Evolutionary conservation across 768 basidiomycete species (phyloP).

Genomic region (Lactarius pseudohatsudake): DNA sequence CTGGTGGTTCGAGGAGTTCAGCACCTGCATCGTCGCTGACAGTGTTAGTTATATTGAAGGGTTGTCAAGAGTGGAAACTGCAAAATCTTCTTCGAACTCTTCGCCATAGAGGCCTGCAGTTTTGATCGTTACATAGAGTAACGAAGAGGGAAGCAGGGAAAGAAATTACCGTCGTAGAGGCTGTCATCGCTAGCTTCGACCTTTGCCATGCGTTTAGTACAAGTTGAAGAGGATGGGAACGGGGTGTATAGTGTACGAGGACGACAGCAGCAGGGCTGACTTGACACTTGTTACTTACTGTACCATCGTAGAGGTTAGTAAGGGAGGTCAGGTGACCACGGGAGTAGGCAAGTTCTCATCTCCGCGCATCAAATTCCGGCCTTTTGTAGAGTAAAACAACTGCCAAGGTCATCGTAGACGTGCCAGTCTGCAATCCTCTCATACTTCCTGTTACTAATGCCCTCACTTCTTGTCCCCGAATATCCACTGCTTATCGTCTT

Average conservation of each 20-base stretch:
- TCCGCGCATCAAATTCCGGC: no score
- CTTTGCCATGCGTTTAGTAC: conserved; percentile 22
- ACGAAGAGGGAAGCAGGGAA: background rate
- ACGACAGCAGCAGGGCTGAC: background rate
- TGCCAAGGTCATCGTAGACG: no score
- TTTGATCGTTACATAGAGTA: background rate
- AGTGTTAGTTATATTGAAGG: conserved; percentile 9
- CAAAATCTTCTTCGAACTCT: conserved; percentile 30
- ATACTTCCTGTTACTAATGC: no score
- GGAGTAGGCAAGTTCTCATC: no score
- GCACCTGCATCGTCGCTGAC: background rate
- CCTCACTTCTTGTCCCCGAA: no score
- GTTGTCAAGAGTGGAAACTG: conserved; percentile 18
- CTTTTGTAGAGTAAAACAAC: no score
- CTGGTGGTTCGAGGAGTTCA: conserved; percentile 18
- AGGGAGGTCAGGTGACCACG: no score
- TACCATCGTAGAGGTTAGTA: no score
- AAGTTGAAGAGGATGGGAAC: background rate
- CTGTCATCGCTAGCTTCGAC: conserved; percentile 27
- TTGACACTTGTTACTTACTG: background rate
- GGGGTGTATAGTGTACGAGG: conserved; percentile 1
- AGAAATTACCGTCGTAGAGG: conserved; percentile 27
- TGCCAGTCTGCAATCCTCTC: no score
- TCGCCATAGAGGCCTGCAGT: conserved; percentile 30
- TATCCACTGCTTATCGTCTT: background rate